Base-by-base conservation (phyloP, 2,329 filamentous ascomycete genomes). In the Leptographium radiaticola region DNA sequence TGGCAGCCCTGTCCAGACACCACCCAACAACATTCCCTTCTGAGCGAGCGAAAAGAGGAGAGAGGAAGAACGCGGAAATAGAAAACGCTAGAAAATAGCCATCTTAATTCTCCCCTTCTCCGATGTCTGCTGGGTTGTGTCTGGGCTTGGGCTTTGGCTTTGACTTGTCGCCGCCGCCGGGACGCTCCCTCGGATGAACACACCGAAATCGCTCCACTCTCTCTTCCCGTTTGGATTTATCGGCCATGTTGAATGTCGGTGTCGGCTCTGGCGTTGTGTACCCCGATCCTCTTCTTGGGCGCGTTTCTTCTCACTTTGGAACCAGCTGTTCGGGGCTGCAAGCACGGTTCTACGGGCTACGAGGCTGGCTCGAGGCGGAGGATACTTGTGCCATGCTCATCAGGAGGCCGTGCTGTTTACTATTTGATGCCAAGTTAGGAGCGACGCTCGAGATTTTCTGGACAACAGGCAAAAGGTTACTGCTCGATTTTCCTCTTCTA, bases 21-120 rank as follows among this genome's bases (percentile, higher is more conserved):
- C 73, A 45, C 71, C 72, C 59, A 81, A 79, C 70, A 83, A 59
- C 43, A 52, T 85, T 65, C 81, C 82, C 61, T 85, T 85, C 67
- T 85, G 84, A 76, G 54, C 30, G 39, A 39, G 18, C 36, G n/a
- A 38, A 12, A 13, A 13, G 33, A 33, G 49, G 18, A 39, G 33
- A 38, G 42, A 42, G 25, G 18, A 18, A 38, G 43, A 36, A 18
- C 18, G 42, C 33, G 34, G 20, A 46, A 38, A 46, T 43, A 50
- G 38, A 50, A 34, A 43, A 53, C 34, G 36, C 25, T 43, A 49
- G 43, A 49, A 34, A 49, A 53, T 33, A 31, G 25, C 20, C 49
- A 43, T 42, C 45, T 34, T 48, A 34, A 36, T 48, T 48, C 34
- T 38, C 34, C 33, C 34, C 18, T 49, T 38, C 47, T 38, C 47